Base-by-base conservation (phyloP, 306 rosid genomes). In the Luffa aegyptiaca region DNA sequence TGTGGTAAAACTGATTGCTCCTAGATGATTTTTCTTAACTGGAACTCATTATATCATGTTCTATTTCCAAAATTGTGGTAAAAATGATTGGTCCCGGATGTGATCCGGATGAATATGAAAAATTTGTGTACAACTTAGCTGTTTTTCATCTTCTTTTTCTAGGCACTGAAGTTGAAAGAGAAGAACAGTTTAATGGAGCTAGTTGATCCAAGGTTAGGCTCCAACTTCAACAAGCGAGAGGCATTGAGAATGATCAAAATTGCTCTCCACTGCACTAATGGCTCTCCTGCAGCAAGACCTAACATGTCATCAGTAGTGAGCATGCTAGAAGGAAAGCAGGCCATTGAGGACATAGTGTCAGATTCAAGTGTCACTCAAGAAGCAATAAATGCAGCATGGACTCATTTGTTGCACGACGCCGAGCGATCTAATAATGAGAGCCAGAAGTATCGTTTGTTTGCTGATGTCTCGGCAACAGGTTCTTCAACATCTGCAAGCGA, bases 201-300 rank as follows among this genome's bases (percentile, higher is more conserved):
- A 4, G 85, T 87, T 39, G 90, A 87, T 75, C 65, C 75, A 59
- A 87, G 78, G 52, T 72, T 89, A 48, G 82, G 87, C 49, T 48
- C 75, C 49, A 77, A 76, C 39, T 84, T 86, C 59, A 58, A 83
- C 44, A 6, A 83, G 56, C 74, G 80, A 49, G 85, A 86, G 39
- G 89, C 80, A 63, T 61, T 77, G 49, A n/a, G 41, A 3, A 86
- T 84, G 84, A 83, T 90, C 75, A 81, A 85, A 9, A 69, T 85
- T 33, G 87, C 86, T 77, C 84, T 88, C 16, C 71, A 75, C 10
- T 86, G 88, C 83, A 81, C 88, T 13, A 76, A 84, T 55, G 65
- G 9, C 5, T 53, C 83, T 72, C 81, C 90, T 52, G 36, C 61
- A 8, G 70, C 51, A 12, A 79, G 88, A 68, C 93, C 93, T 4